Evolutionary conservation across 192 early-diverging fungal species (phyloP), one percentile per base, ranked within the genome.

Genomic region (Coemansia umbellata): DNA sequence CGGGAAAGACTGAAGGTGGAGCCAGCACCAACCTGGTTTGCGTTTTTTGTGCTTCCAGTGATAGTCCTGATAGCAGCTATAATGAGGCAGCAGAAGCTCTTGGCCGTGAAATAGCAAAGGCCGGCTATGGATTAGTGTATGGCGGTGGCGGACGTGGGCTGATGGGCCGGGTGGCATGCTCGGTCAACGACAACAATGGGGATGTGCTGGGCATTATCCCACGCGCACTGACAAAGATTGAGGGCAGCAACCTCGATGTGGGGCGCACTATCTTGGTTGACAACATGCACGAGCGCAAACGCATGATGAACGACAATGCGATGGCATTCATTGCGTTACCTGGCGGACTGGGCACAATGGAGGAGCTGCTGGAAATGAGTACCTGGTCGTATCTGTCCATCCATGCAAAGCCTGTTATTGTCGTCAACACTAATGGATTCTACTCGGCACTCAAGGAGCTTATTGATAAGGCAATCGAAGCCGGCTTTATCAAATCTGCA

Each of bases 281-380:
- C 50, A 86, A 87, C 69, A 92, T 95, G 92, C 91, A 92, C 37
- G 75, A 83, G 28, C 82, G 92, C 59, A 95, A 95, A 66, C 63
- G 63, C 17, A 55, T 78, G 60, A 87, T 95, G 84, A 81, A 75
- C 58, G 80, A 88, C 23, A 53, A 80, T 48, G 53, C 79, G 15
- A 70, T 80, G 50, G 90, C 84, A 4, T 95, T 93, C 53, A 78
- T 93, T 18, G 84, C 87, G 11, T 73, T 95, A 31, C 93, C 93
- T 0, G 93, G 93, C 17, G 93, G 93, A 4, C 86, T 78, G 55
- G 90, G 90, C 17, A 95, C 93, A 0, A 75, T 93, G 62, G 91
- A 95, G 58, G 93, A 95, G 63, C 68, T 93, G 39, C 63, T 93
- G 4, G 92, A 95, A 70, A 79, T 86, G 18, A 81, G 81, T 23